Evolutionary conservation across 1,139 yeast species (phyloP), one percentile per base, ranked within the genome.

Genomic region (Yamadazyma diospyri): DNA sequence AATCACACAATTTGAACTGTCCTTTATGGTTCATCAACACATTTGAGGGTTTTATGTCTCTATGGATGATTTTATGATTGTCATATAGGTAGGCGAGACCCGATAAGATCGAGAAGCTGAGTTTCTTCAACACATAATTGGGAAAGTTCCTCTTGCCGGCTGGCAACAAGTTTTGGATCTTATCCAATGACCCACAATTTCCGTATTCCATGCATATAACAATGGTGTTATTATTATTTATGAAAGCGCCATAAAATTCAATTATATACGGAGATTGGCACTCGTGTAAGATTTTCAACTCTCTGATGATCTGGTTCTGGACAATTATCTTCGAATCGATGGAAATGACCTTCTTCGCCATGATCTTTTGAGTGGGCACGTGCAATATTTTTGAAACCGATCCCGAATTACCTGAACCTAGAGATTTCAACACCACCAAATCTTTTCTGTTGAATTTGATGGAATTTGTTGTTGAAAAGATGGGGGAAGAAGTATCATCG

Each of bases 321-420:
- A 87, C 81, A 21, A 79, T 73, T 34, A 78, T 79, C 50, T 87
- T 87, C 50, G 85, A 81, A 48, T 92, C 97, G 23, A 92, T 76
- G 42, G 84, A 89, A 27, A 94, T 87, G 33, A 80, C 78, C 53
- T 92, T 92, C 46, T 86, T 81, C 11, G 98, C 98, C 88, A 94
- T 86, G 25, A 83, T 76, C 36, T 78, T 80, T 42, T 89, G 87
- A 4, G 92, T 80, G 12, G 97, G 97, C 3, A 85, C 72, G 57
- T 92, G 98, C 35, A 87, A 61, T 10, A 88, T 94, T 53, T 88
- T 87, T 33, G 86, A 71, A 3, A 92, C 99, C 1, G 88, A 80
- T 3, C 99, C 99, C 10, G 95, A 87, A 54, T 87, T 89, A 6
- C 99, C 99, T 20, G 87, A 72, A 8, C 99, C 99, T 37, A 92